phyloP scores from a whole-genome alignment of 176 grass and related monocot genomes.

The Ananas comosus region DNA sequence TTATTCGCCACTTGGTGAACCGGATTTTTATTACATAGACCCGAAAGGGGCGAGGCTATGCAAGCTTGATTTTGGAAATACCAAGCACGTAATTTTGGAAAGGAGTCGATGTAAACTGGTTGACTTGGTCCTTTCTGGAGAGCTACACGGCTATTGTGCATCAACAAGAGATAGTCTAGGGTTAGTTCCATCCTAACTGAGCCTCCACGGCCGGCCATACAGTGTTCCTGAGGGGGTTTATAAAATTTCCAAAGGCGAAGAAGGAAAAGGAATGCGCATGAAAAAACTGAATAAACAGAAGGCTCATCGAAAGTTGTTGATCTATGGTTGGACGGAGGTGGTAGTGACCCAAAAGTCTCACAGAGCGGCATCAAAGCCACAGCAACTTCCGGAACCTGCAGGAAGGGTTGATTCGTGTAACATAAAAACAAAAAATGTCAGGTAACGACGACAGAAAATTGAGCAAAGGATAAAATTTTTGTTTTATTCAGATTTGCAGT shows the following conservation, averaged over 20 bases:
- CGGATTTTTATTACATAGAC: slow-evolving; percentile 70
- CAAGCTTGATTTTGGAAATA: slow-evolving; percentile 98
- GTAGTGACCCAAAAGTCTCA: slow-evolving; percentile 84
- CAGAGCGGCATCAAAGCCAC: slow-evolving; percentile 91
- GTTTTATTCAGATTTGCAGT: too few relatives aligned
- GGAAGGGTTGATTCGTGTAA: background rate
- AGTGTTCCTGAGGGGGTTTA: slow-evolving; percentile 69
- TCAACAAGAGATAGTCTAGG: slow-evolving; percentile 79
- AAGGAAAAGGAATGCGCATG: slow-evolving; percentile 94
- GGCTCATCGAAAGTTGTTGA: slow-evolving; percentile 53
- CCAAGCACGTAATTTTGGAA: slow-evolving; percentile 88
- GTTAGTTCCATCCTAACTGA: slow-evolving; percentile 65
- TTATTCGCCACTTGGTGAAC: slow-evolving; percentile 90
- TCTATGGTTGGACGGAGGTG: slow-evolving; percentile 60
- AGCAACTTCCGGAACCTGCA: slow-evolving; percentile 83
- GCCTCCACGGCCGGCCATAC: slow-evolving; percentile 70
- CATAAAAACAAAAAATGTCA: background rate
- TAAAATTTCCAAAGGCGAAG: slow-evolving; percentile 94
- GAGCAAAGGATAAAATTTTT: too few relatives aligned
- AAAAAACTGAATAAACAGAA: slow-evolving; percentile 86
- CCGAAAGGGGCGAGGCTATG: slow-evolving; percentile 91
- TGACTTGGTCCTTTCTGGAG: slow-evolving; percentile 39
- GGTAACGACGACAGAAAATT: too few relatives aligned
- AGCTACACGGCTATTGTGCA: slow-evolving; percentile 60
- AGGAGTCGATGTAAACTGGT: slow-evolving; percentile 83